These are phyloP conservation scores for Pseudogymnoascus sp. DNA, from an alignment of 2,329 filamentous ascomycete species.

Conservation along the genomic window DNA sequence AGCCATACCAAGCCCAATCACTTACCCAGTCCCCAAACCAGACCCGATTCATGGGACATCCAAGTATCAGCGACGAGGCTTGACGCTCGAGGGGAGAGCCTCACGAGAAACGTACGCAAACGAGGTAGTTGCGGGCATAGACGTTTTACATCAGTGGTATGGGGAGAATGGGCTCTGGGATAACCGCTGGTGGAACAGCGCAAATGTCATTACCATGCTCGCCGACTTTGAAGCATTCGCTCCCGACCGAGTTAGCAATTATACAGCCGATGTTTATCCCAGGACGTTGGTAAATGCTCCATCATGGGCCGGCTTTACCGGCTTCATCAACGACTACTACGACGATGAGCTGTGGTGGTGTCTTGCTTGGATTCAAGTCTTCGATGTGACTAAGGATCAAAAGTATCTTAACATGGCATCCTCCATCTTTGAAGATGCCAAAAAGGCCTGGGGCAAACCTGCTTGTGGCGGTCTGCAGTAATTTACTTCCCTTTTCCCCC, in stretches of 20 bases:
- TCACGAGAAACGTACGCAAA: slow-evolving; percentile 20
- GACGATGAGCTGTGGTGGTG: slow-evolving; percentile 60
- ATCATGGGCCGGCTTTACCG: slow-evolving; percentile 28
- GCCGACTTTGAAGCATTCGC: slow-evolving; percentile 39
- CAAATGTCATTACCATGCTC: slow-evolving; percentile 56
- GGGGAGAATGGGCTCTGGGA: slow-evolving; percentile 51
- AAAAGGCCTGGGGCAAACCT: slow-evolving; percentile 38
- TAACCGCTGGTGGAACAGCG: slow-evolving; percentile 63
- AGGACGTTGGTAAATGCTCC: slow-evolving; percentile 23
- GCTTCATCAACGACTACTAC: slow-evolving; percentile 45
- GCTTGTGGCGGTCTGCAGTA: slow-evolving; percentile 46
- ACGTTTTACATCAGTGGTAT: slow-evolving; percentile 52
- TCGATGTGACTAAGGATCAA: slow-evolving; percentile 43
- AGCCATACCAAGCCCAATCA: background rate
- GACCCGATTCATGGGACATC: background rate
- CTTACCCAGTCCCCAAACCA: background rate
- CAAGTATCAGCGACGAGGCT: slow-evolving; percentile 1
- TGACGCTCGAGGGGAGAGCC: slow-evolving; percentile 13
- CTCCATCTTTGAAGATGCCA: slow-evolving; percentile 48
- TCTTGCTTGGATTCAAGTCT: slow-evolving; percentile 47
- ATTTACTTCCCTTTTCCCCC: background rate
- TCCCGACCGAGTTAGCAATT: slow-evolving; percentile 17
- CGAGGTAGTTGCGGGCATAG: slow-evolving; percentile 29
- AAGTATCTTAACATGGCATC: slow-evolving; percentile 47
- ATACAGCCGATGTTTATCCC: slow-evolving; percentile 20